A percentile compares a stretch with the other conserved stretches of the same genome.
These are phyloP conservation scores for Microdochium trichocladiopsis DNA, from an alignment of 2,329 filamentous ascomycete species.

Conservation along the genomic window DNA sequence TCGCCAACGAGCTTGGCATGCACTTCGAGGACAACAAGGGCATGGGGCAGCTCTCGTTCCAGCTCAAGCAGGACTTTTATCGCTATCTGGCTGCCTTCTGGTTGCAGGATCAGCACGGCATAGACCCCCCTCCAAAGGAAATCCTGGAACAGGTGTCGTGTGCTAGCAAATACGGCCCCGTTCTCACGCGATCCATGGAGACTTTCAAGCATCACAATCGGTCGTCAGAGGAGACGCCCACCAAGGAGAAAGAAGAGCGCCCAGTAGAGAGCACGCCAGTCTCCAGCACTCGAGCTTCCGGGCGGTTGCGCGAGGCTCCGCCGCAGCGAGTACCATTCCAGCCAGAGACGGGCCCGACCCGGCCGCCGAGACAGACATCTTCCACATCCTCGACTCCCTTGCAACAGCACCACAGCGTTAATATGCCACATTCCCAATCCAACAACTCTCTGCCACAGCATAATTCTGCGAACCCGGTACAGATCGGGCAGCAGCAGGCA, in stretches of 20 bases:
- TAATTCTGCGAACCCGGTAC: slow-evolving; percentile 19
- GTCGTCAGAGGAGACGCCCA: slow-evolving; percentile 51
- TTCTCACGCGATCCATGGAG: slow-evolving; percentile 73
- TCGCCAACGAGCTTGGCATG: slow-evolving; percentile 71
- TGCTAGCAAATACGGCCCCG: slow-evolving; percentile 74
- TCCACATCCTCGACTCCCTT: slow-evolving; percentile 18
- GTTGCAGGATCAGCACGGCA: slow-evolving; percentile 68
- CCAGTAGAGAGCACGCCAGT: slow-evolving; percentile 35
- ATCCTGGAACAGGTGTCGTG: slow-evolving; percentile 72
- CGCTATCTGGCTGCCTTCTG: slow-evolving; percentile 85
- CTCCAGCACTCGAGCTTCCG: slow-evolving; percentile 50
- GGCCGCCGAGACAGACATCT: slow-evolving; percentile 51
- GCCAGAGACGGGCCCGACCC: slow-evolving; percentile 62
- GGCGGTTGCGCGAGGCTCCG: slow-evolving; percentile 72
- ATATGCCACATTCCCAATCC: neutral
- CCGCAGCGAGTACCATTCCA: slow-evolving; percentile 80
- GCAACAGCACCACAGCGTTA: neutral
- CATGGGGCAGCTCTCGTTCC: slow-evolving; percentile 71
- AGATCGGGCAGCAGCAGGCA: slow-evolving; percentile 21
- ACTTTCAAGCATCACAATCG: slow-evolving; percentile 58
- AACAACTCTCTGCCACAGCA: slow-evolving; percentile 15
- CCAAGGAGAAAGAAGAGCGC: slow-evolving; percentile 53
- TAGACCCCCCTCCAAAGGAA: slow-evolving; percentile 79
- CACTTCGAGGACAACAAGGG: slow-evolving; percentile 59
- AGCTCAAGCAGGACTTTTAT: slow-evolving; percentile 83